Base-by-base conservation (phyloP, 305 asterid species). In the Fraxinus platypoda region DNA sequence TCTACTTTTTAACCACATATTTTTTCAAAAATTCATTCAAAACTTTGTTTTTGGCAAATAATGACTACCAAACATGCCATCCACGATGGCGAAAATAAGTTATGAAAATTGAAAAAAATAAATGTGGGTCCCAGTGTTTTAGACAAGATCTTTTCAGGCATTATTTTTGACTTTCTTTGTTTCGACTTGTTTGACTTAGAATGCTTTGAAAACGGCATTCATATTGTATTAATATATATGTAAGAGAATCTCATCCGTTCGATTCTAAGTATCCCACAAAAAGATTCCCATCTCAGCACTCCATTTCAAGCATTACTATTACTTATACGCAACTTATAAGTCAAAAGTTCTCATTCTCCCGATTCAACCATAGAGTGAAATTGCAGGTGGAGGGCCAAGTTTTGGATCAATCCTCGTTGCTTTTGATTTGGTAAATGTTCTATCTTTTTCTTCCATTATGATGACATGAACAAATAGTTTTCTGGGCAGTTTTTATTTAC, bases 261-360 rank as follows among this genome's bases (percentile, higher is more conserved):
- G 26, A 77, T 76, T 33, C 15, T 11, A 79, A 30, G 83, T 82
- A 49, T 80, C 87, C 78, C 30, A 57, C 62, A 30, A 1, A 43
- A 74, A 77, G 86, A 87, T 80, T 87, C 87, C 78, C 80, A 49
- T 77, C 41, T 49, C 83, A 35, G 35, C 21, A 41, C 77, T 17
- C 76, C 62, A 26, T 33, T 72, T 30, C 25, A 52, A 12, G 64
- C 0, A 17, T 4, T 13, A 3, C 6, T 3, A 15, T 49, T 49
- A 15, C 59, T 15, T 49, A 15, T 13, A 46, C 15, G 21, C 59
- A 49, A 49, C 7, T 3, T 49, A 52, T 1, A 49, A 17, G 62
- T 52, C 64, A 52, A 52, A 52, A 52, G 9, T 52, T 52, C 64
- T n/a, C 64, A n/a, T 52, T 52, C 64, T 52, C 25, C 64, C 64